Base-by-base conservation (phyloP, 179 eudicot species). In the Camellia oleifera region DNA sequence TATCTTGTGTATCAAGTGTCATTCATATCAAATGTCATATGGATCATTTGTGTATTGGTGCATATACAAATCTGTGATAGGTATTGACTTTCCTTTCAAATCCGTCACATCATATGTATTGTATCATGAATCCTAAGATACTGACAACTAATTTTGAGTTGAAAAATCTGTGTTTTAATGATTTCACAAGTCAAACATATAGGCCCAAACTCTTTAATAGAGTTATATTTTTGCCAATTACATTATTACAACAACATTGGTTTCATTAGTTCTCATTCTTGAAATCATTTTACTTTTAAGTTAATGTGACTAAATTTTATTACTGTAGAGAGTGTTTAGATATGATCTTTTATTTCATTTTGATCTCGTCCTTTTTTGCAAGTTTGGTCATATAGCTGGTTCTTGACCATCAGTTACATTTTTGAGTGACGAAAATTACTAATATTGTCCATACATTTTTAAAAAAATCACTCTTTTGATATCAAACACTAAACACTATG, bases 401-500 rank as follows among this genome's bases (percentile, higher is more conserved):
- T 5, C 6, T 3, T 77, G 15, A 53, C 58, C 48, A 14, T 26
- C 44, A 12, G 40, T 76, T 52, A n/a, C 54, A 17, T 50, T 4
- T 32, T 58, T 8, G 58, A 52, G 23, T 63, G 48, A 52, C 26
- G 13, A 23, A 15, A 65, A 26, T 52, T 50, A 44, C n/a, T 72
- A 1, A 50, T 15, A 7, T 20, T 62, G 14, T 32, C 52, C 17
- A 11, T 15, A 23, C 20, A 76, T 14, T 11, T 61, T 60, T 50
- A 58, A 56, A 60, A 60, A 58, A 44, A n/a, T 63, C 62, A 76
- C 48, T 50, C 23, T n/a, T 77, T 67, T 66, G 63, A 66, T 3
- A 53, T 66, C 15, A 32, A 67, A 32, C 9, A 11, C 46, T 15
- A 9, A 67, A 32, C 9, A 11, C 46, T 15, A 9, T 14, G 26